A percentile compares a stretch with the other conserved stretches of the same genome.
phyloP scores from a whole-genome alignment of 257 asterid species.

The Misopates orontium region DNA sequence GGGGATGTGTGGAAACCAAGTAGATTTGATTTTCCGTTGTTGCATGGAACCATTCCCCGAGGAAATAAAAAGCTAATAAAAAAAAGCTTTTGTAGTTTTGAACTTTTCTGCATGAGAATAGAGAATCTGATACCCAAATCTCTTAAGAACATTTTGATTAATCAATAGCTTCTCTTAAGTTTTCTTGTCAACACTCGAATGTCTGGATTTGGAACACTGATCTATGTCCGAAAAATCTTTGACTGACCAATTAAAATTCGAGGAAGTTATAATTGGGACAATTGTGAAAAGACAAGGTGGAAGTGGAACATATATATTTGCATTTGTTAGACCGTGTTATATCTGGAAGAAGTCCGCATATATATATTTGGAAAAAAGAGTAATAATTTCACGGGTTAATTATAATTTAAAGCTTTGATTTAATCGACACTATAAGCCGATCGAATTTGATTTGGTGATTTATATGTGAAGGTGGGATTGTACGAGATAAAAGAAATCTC shows the following conservation, averaged over 20 bases:
- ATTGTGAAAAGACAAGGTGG: not conserved
- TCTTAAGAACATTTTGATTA: constrained; percentile 7
- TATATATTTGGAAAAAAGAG: too few relatives aligned
- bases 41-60: constrained; percentile 34
- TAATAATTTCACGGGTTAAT: too few relatives aligned
- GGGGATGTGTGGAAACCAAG: constrained; percentile 35
- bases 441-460: too few relatives aligned
- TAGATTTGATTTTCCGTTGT: constrained; percentile 31
- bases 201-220: constrained; percentile 23
- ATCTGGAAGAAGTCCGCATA: too few relatives aligned
- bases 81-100: constrained; percentile 36
- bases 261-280: constrained; percentile 12
- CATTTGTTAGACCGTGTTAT: too few relatives aligned
- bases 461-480: too few relatives aligned
- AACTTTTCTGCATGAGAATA: constrained; percentile 34
- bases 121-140: constrained; percentile 56
- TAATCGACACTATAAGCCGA: too few relatives aligned
- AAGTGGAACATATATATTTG: too few relatives aligned
- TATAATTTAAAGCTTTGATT: too few relatives aligned
- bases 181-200: constrained; percentile 22
- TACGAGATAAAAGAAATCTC: too few relatives aligned
- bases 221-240: constrained; percentile 34
- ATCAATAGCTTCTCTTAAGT: not conserved
- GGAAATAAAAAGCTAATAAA: constrained; percentile 32
- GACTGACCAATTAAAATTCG: constrained; percentile 28